Evolutionary conservation across 495 filamentous ascomycete species (phyloP), one percentile per base, ranked within the genome.

Genomic region (Aspergillus campestris): DNA sequence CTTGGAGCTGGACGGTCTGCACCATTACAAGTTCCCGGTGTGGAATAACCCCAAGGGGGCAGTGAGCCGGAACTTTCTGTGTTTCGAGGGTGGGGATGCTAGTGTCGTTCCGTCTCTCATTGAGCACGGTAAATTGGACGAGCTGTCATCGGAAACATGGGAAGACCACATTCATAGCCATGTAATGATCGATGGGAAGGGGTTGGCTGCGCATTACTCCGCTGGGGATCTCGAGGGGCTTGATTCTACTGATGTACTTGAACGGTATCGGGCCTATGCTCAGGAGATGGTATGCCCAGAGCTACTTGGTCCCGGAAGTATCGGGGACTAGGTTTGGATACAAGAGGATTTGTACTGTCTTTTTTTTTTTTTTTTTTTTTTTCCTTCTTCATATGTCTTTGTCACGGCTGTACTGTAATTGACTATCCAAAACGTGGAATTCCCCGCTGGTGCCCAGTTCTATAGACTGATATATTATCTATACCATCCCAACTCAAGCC

Each of bases 131-230:
- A 11, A 13, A 33, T 12, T 36, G 18, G 29, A 15, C 31, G 38
- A 47, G 10, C 40, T 41, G 15, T 29, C 40, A 18, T 33, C 31
- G 0, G 35, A 43, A 11, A 14, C 38, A 9, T 42, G 52, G 34
- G 39, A 36, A 33, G 12, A 31, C 38, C 42, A 46, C 0, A 45
- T 34, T 27, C 41, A 39, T 27, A 54, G 38, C 8, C 58, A 62
- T 39, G 60, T 73, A 28, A 62, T 70, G 8, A 72, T 79, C 34
- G 75, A 80, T 57, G 73, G 74, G 0, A 72, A 73, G 24, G 67
- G 66, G 5, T 53, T 80, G 32, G 75, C 65, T 13, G 66, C 66
- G 13, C 76, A 79, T 59, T 74, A 72, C 34, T 67, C 68, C 34
- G 66, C 68, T 30, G 58, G 44, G 8, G 62, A 52, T 11, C 47